Base-by-base conservation (phyloP, 2,329 filamentous ascomycete genomes). In the Thielaviopsis ethacetica region DNA sequence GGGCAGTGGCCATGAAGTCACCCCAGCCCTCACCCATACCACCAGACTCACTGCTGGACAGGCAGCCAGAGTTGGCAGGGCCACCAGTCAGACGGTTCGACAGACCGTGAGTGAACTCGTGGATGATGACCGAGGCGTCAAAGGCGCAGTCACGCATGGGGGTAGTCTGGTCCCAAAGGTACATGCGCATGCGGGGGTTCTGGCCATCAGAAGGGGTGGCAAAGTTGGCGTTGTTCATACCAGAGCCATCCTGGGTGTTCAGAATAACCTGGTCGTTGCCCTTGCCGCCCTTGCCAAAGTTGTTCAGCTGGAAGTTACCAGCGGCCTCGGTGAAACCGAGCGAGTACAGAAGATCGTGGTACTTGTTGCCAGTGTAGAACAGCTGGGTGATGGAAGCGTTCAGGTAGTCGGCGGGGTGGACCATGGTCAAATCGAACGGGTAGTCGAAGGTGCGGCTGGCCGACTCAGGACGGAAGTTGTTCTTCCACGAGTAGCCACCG, bases 11-110 rank as follows among this genome's bases (percentile, higher is more conserved):
- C 67, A 75, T 76, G 67, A 80, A 79, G 63, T 81, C 78, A 59
- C 73, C 69, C 79, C 79, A 81, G 44, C 78, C 78, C 60, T 81
- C 79, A 38, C 77, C 78, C 78, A 81, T 79, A 47, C 79, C 78
- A 9, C 76, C 73, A 1, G 74, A 68, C 61, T 81, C 77, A n/a
- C 71, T 63, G 12, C 71, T 67, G 13, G 58, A 65, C 17, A 81
- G 70, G 63, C 78, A 81, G 54, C 67, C 70, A 27, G 64, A 68
- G 71, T 81, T 83, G 53, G 71, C 69, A 0, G 79, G 79, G 0
- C 80, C 80, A 55, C 80, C 80, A 0, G 80, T 82, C 27, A 83
- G 71, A 49, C 80, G 78, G 68, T 71, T 81, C 15, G 78, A 80
- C 9, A 83, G 60, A 26, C 75, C 75, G 68, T 80, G 77, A 1